Evolutionary conservation across 2,329 filamentous ascomycete species (phyloP), one percentile per base, ranked within the genome.

Genomic region (Fusarium humuli): DNA sequence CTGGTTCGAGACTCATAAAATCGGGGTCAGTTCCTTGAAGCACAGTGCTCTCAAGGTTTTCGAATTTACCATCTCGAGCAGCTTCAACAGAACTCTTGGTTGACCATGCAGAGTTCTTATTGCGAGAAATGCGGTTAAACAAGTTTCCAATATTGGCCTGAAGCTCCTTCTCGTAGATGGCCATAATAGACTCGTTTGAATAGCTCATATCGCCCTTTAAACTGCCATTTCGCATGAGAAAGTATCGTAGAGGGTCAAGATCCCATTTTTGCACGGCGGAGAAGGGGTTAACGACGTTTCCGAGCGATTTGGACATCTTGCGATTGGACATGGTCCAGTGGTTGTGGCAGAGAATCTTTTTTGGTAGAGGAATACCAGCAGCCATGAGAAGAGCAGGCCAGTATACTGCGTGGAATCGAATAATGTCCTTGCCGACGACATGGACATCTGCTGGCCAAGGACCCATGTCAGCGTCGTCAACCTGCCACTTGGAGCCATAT

Each of bases 371-470:
- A 7, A 98, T 84, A 54, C 91, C 90, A 16, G 98, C 84, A 3
- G 96, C 95, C 86, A 99, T 91, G 18, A 99, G 89, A 73, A 99
- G 92, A 6, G 96, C 96, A 1, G 96, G 96, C 96, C 97, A 99
- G 84, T 99, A 99, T 49, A 99, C 91, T 79, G 93, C 95, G 79
- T 99, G 97, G 80, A 99, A 99, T 20, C 94, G 91, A 61, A 97
- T 85, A 71, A 99, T 99, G 79, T 99, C 96, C 81, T 99, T 99
- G 50, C 96, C 96, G 58, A 99, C 91, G 27, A 99, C 89, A 47
- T 99, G 96, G 20, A 96, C 86, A 78, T 99, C 91, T 11, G 94
- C 93, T 7, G 96, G 96, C 95, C 96, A 99, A 25, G 92, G 90
- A 52, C 87, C 86, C 22, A 82, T 82, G 16, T 84, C 79, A 64